Conservation (phyloP, 306 rosid genomes). For the Glycine soja region DNA sequence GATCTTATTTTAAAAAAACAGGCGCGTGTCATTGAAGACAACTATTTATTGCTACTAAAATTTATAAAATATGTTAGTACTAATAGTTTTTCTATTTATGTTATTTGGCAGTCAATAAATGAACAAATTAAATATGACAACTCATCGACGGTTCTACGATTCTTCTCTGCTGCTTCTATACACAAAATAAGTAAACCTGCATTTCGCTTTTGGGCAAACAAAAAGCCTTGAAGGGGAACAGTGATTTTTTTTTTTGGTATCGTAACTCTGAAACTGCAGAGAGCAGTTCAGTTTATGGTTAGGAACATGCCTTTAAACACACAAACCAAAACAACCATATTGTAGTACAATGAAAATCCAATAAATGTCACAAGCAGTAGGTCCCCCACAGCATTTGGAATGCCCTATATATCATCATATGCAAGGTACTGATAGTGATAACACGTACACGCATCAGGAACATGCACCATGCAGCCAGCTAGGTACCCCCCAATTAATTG, state of each 20-base stretch:
- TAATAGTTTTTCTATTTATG: too few relatives aligned
- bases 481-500: neutral
- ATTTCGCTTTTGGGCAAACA: slow-evolving; percentile 47
- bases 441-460: slow-evolving; percentile 32
- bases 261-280: slow-evolving; percentile 34
- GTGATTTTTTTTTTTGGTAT: neutral
- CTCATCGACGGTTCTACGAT: slow-evolving; percentile 19
- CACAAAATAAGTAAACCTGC: slow-evolving; percentile 27
- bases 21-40: too few relatives aligned
- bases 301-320: slow-evolving; percentile 47
- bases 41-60: too few relatives aligned
- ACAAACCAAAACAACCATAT: slow-evolving; percentile 50
- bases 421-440: slow-evolving; percentile 40
- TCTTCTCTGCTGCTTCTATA: slow-evolving; percentile 30
- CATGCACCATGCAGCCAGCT: slow-evolving; percentile 46
- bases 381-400: slow-evolving; percentile 45
- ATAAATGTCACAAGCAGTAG: slow-evolving; percentile 30
- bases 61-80: too few relatives aligned
- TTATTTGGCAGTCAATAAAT: neutral
- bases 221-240: slow-evolving; percentile 38
- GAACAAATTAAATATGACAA: neutral
- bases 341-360: slow-evolving; percentile 38
- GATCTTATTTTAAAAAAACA: too few relatives aligned
- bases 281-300: slow-evolving; percentile 40
- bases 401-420: neutral